Evolutionary conservation across 2,329 filamentous ascomycete species (phyloP), one percentile per base, ranked within the genome.

Genomic region (Teratosphaeria destructans): DNA sequence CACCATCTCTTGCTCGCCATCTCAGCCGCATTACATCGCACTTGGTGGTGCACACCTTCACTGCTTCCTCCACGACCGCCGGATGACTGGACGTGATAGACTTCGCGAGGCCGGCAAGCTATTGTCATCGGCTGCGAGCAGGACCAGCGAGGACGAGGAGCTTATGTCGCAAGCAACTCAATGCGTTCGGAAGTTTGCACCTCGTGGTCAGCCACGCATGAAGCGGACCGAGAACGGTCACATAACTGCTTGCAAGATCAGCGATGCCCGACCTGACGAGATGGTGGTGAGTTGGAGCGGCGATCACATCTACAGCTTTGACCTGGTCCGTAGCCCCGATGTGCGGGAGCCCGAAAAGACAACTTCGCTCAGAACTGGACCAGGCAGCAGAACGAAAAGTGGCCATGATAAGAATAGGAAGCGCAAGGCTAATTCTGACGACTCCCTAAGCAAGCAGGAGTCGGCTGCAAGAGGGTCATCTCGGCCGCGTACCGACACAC

Each of bases 241-340:
- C 65, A 87, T 88, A 66, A 87, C 85, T 2, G 84, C 85, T 16
- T 86, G 84, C 72, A 88, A 87, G 72, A 88, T 88, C 66, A 86
- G 84, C 64, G 83, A 87, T 72, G 83, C 82, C 8, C 80, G 85
- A 61, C 85, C 85, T 0, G 85, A 87, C 63, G 85, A 88, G 66
- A 80, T 88, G 66, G 73, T 88, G 14, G 85, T 83, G 26, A 87
- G 84, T 65, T 88, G 85, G 85, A 86, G 83, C 23, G 83, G 82
- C 26, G 84, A 86, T 63, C 79, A 83, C 63, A 84, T 87, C 57
- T 71, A 72, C 72, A 64, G 60, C 65, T 88, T 88, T 66, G 84
- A 88, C 66, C 77, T 88, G 16, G 73, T 85, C 52, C 78, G 79
- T 2, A 82, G 79, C 64, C 79, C 82, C 1, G 82, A 85, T 72